Base-by-base conservation (phyloP, 2,329 filamentous ascomycete species). In the Microcyclospora tardicrescens region DNA sequence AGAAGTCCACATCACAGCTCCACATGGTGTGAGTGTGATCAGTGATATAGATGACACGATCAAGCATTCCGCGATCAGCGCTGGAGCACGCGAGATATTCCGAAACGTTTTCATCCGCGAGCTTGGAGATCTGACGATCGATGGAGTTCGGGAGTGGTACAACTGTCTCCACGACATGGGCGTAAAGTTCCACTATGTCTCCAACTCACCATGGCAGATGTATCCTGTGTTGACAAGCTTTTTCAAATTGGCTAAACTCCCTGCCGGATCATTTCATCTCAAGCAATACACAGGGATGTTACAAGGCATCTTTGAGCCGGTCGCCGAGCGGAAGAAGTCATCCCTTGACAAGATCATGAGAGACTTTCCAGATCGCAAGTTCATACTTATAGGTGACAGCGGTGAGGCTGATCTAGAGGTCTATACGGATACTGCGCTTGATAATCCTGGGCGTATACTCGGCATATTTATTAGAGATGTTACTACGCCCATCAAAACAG, bases 201-300 rank as follows among this genome's bases (percentile, higher is more conserved):
- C 91, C n/a, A 98, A 98, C 61, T 93, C 89, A 36, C 91, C 91
- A 0, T 98, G 93, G 93, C 93, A 98, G 58, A 71, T 98, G 6
- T 98, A 84, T 52, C 91, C 91, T 0, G 77, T 96, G 2, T 66
- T 98, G 10, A 81, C 84, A 5, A 84, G 75, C 38, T 98, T 82
- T 58, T 93, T 96, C 59, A 77, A 79, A 47, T 63, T 81, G 31
- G 82, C 83, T 6, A 82, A 82, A 1, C 65, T 98, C 1, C 91
- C 91, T 0, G 75, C 75, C 1, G 93, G 91, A 0, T 95, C 89
- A 0, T 83, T 96, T 48, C 93, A 98, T 57, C 61, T 98, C 48
- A 98, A 98, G 60, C 85, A 93, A 48, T 98, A 98, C 61, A 84
- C 77, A 43, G 91, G 93, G 35, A 95, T 96, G 84, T 69, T 98